Conservation (phyloP, 163 green algal genomes). For the Scenedesmus sp. region DNA sequence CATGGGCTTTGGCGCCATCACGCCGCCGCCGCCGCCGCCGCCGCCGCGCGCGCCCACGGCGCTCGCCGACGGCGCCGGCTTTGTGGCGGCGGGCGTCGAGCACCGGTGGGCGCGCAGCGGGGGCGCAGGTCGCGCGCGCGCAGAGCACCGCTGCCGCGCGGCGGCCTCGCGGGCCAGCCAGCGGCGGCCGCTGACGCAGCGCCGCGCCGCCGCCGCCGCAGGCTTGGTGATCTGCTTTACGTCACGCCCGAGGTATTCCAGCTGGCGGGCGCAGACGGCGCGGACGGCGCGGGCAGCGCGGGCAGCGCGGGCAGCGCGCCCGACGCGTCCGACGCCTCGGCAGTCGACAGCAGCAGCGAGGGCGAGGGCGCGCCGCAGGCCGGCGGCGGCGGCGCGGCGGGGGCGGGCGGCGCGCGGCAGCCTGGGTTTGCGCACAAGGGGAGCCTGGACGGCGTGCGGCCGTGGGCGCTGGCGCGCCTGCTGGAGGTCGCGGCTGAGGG, state of each 20-base stretch:
- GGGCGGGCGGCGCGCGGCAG: no score
- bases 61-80: constrained; percentile 44
- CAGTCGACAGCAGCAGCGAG: no score
- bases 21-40: constrained; percentile 6
- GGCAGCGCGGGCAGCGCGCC: no score
- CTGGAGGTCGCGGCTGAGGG: no score
- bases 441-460: constrained; percentile 75
- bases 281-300: no score
- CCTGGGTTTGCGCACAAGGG: no score
- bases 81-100: constrained; percentile 68
- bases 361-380: no score
- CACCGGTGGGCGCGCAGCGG: constrained; percentile 49
- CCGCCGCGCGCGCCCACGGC: constrained; percentile 18
- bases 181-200: neutral
- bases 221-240: constrained; percentile 8
- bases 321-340: no score
- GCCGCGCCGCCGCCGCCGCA: neutral
- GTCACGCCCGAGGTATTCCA: no score
- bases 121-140: neutral
- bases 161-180: neutral
- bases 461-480: constrained; percentile 78
- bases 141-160: neutral
- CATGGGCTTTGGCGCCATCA: constrained; percentile 58
- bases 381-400: no score
- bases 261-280: no score